Evolutionary conservation across 345 rosid genomes (phyloP).

Genomic region (Eutrema heterophyllum): DNA sequence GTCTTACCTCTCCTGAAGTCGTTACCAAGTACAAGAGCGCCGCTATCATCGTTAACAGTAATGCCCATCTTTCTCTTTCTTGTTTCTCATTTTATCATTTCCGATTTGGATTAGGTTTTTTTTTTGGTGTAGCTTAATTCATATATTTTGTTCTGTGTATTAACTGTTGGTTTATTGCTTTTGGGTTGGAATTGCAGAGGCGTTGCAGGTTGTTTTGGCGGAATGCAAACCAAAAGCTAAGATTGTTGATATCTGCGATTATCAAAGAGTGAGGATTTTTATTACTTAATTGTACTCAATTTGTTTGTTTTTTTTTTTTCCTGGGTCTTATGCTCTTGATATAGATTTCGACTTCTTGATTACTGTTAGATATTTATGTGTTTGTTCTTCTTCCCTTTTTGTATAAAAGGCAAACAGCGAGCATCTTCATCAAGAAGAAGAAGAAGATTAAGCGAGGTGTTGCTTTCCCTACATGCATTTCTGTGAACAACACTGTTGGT

Average conservation of each 20-base stretch:
- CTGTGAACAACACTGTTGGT: slow-evolving; percentile 81
- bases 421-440: slow-evolving; percentile 83
- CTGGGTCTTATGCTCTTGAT: background rate
- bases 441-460: slow-evolving; percentile 90
- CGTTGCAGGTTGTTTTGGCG: slow-evolving; percentile 66
- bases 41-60: slow-evolving; percentile 92
- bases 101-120: background rate
- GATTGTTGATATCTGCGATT: slow-evolving; percentile 86
- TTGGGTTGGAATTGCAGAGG: slow-evolving; percentile 50
- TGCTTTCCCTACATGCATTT: slow-evolving; percentile 91
- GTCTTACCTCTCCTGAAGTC: slow-evolving; percentile 88
- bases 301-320: background rate
- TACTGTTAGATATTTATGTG: background rate
- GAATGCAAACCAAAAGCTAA: slow-evolving; percentile 80
- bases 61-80: background rate
- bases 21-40: slow-evolving; percentile 96
- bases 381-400: background rate
- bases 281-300: background rate
- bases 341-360: background rate
- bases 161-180: background rate
- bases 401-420: slow-evolving; percentile 65
- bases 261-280: slow-evolving; percentile 70
- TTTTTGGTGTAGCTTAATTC: background rate
- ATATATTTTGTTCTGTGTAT: background rate
- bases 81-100: background rate